phyloP scores from a whole-genome alignment of 2,329 filamentous ascomycete genomes.

The Tolypocladium guangdongense region DNA sequence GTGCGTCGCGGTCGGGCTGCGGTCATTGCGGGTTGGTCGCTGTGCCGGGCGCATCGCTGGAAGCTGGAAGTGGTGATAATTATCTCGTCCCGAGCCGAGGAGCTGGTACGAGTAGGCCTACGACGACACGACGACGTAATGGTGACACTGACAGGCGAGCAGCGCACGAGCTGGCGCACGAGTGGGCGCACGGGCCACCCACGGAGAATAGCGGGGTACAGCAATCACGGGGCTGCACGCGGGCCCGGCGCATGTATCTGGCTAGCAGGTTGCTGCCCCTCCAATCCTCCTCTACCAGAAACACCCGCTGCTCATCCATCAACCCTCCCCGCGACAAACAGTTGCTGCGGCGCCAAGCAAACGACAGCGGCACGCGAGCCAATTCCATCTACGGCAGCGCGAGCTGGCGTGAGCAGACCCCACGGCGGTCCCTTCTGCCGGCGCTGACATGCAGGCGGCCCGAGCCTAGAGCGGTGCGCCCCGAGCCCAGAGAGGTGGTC shows the following conservation, averaged over 20 bases:
- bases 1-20: not conserved
- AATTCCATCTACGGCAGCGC: not conserved
- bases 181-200: not conserved
- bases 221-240: not conserved
- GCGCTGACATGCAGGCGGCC: slow-evolving; percentile 1
- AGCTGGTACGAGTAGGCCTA: no score
- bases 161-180: not conserved
- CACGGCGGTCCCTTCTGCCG: not conserved
- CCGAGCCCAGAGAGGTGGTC: not conserved
- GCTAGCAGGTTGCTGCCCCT: not conserved
- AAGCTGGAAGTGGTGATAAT: no score
- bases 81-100: no score
- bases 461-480: not conserved
- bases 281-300: not conserved
- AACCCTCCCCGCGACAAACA: not conserved
- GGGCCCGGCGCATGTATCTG: not conserved
- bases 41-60: not conserved
- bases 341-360: not conserved
- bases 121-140: no score
- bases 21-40: not conserved
- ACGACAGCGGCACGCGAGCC: not conserved
- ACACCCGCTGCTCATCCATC: not conserved
- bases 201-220: slow-evolving; percentile 1
- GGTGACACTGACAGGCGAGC: not conserved
- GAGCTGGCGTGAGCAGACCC: not conserved